Evolutionary conservation across 441 rosid genomes (phyloP).

Genomic region (Gossypium laxum): DNA sequence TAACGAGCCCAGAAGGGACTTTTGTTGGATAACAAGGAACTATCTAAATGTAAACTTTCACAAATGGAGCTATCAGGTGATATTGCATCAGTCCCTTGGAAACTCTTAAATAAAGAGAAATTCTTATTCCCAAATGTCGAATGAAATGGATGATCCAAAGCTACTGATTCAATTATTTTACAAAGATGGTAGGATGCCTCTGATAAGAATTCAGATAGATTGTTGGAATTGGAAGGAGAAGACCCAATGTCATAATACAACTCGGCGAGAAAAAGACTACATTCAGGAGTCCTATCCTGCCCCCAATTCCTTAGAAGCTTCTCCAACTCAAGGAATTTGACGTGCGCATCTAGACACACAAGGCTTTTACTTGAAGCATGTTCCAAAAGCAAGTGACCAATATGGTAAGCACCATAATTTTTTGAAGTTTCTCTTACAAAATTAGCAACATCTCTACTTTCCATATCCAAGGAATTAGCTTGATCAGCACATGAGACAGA

Average conservation of each 20-base stretch:
- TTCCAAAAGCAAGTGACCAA: slow-evolving; percentile 86
- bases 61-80: slow-evolving; percentile 20
- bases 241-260: slow-evolving; percentile 66
- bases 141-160: slow-evolving; percentile 49
- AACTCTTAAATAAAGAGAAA: slow-evolving; percentile 27
- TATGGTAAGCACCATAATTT: slow-evolving; percentile 81
- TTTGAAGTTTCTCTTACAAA: slow-evolving; percentile 63
- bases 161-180: slow-evolving; percentile 82
- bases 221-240: slow-evolving; percentile 41
- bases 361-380: slow-evolving; percentile 39
- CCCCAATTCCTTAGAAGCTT: slow-evolving; percentile 82
- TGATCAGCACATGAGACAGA: slow-evolving; percentile 30
- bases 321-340: slow-evolving; percentile 74
- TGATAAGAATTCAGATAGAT: slow-evolving; percentile 43
- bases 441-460: slow-evolving; percentile 33
- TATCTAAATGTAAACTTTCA: slow-evolving; percentile 21
- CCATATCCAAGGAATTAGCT: slow-evolving; percentile 36
- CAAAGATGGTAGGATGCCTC: slow-evolving; percentile 85
- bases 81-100: slow-evolving; percentile 29
- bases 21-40: slow-evolving; percentile 31
- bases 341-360: slow-evolving; percentile 38
- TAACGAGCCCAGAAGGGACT: slow-evolving; percentile 72
- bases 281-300: slow-evolving; percentile 69
- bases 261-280: slow-evolving; percentile 92
- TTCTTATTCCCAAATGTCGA: slow-evolving; percentile 28